Base-by-base conservation (phyloP, 805 yeast genomes). In the Schwanniomyces vanrijiae region DNA sequence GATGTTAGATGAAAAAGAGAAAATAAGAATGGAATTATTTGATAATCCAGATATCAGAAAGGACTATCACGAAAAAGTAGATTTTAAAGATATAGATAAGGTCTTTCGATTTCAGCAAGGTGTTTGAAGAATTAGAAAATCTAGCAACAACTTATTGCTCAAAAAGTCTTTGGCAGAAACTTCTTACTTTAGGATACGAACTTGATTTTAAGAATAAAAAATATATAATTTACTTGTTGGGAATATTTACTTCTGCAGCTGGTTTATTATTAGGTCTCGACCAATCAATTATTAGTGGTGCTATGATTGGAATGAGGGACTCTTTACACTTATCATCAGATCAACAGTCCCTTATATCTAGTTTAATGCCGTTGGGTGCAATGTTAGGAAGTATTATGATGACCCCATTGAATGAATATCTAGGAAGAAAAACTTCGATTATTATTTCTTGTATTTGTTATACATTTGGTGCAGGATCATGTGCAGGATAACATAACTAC, bases 311-410 rank as follows among this genome's bases (percentile, higher is more conserved):
- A 19, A 75, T 82, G 76, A 68, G 65, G 13, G 60, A 61, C 1
- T 72, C 69, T 20, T 67, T 83, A 26, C 35, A 60, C 25, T 63
- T 83, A 40, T 55, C 68, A 16, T 47, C 66, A 4, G 65, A 70
- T 51, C 72, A 83, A 53, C 66, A 65, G 43, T 82, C 87, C 1
- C 69, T 82, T 50, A 77, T 82, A 16, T 73, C 81, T 34, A 70
- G 84, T 24, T 70, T 81, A 45, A 81, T 83, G 84, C 88, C 88
- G 13, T 64, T 83, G 40, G 88, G 88, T 53, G 88, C 86, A 28
- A 76, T 83, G 63, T 76, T 77, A 24, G 88, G 89, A 41, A 77
- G 84, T 47, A 66, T 83, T 34, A 57, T 81, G 47, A 72, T 83
- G 73, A 73, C 86, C 2, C 86, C 86, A 3, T 62, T 80, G 51